Evolutionary conservation across 805 yeast species (phyloP).

Genomic region (Myxozyma monticola): DNA sequence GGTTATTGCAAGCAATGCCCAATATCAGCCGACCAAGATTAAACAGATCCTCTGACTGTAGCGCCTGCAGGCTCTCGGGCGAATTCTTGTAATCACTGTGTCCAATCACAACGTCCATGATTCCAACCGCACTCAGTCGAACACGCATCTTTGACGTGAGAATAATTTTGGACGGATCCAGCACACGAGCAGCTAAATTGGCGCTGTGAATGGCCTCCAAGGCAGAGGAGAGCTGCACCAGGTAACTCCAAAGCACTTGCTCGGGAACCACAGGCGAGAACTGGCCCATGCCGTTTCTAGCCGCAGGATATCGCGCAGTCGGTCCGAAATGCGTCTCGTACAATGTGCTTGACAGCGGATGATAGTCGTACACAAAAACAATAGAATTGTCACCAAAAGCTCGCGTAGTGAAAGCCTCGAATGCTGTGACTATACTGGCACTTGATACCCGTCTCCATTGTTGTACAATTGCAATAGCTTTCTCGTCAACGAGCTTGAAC

Average conservation of each 20-base stretch:
- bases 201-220: constrained; percentile 62
- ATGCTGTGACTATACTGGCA: constrained; percentile 63
- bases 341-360: constrained; percentile 72
- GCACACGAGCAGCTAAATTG: constrained; percentile 61
- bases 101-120: constrained; percentile 60
- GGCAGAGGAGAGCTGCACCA: constrained; percentile 73
- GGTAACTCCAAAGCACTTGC: constrained; percentile 69
- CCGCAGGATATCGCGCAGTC: constrained; percentile 38
- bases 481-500: constrained; percentile 55
- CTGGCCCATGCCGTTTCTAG: constrained; percentile 40
- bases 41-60: constrained; percentile 57
- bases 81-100: constrained; percentile 34
- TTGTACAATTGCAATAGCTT: constrained; percentile 59
- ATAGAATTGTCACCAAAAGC: constrained; percentile 81
- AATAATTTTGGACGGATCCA: constrained; percentile 68
- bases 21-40: constrained; percentile 61
- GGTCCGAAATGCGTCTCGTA: constrained; percentile 64
- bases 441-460: constrained; percentile 60
- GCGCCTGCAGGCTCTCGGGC: constrained; percentile 31
- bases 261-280: constrained; percentile 51
- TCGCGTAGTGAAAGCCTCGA: constrained; percentile 83
- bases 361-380: constrained; percentile 79
- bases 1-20: constrained; percentile 47
- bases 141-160: constrained; percentile 71
- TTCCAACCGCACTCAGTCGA: constrained; percentile 69